Conservation (phyloP, 2,329 filamentous ascomycete genomes). For the Didymellaceae sp. region DNA sequence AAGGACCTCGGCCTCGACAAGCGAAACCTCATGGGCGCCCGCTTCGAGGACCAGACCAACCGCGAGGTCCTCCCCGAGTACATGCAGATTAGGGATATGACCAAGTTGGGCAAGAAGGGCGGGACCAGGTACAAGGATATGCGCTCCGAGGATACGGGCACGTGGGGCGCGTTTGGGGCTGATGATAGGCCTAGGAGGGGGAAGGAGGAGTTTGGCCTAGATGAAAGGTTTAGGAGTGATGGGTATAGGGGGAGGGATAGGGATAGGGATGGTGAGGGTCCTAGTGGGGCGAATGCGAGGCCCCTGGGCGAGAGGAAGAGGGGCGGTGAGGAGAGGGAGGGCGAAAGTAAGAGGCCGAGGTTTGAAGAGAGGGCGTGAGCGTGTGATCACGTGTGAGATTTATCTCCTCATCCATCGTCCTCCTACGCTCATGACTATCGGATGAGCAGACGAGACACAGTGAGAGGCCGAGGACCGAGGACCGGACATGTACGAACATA, state of each 20-base stretch:
- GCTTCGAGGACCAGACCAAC: slow-evolving; percentile 84
- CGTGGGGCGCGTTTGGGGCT: slow-evolving; percentile 75
- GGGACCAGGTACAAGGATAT: slow-evolving; percentile 90
- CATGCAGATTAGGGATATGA: slow-evolving; percentile 92
- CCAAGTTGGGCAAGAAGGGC: slow-evolving; percentile 90
- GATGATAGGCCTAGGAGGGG: slow-evolving; percentile 53
- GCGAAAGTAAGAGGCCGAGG: slow-evolving; percentile 54
- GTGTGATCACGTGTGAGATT: too few relatives aligned
- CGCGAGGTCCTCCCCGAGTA: slow-evolving; percentile 86
- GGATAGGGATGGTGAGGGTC: slow-evolving; percentile 55
- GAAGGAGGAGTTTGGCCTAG: slow-evolving; percentile 55
- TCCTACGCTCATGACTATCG: too few relatives aligned
- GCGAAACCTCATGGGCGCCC: slow-evolving; percentile 84
- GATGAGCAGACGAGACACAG: too few relatives aligned
- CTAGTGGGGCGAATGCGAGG: slow-evolving; percentile 73
- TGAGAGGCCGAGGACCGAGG: too few relatives aligned
- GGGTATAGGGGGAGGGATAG: slow-evolving; percentile 49
- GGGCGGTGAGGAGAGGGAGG: slow-evolving; percentile 47
- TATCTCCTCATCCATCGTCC: too few relatives aligned
- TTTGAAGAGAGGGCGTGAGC: slow-evolving; percentile 40
- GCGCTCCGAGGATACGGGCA: slow-evolving; percentile 86
- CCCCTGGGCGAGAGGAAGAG: slow-evolving; percentile 69
- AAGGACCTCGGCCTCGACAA: slow-evolving; percentile 76
- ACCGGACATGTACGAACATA: too few relatives aligned
- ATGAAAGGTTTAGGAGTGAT: slow-evolving; percentile 74